phyloP scores from a whole-genome alignment of 352 stramenopile species.

The Phytophthora syringae region DNA sequence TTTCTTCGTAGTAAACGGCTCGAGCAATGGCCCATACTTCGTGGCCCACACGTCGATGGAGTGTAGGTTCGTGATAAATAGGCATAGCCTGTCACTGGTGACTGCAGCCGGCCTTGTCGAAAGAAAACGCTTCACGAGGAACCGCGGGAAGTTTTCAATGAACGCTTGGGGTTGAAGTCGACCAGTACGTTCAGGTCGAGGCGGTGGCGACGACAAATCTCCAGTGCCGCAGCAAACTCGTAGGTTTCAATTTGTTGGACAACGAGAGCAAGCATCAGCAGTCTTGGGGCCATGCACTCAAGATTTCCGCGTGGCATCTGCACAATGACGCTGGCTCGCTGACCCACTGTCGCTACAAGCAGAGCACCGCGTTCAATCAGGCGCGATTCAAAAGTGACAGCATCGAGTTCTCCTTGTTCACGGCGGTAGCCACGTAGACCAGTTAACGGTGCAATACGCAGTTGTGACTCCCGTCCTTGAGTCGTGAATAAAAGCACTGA shows the following conservation, averaged over 20 bases:
- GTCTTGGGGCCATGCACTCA: constrained; percentile 64
- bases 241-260: constrained; percentile 46
- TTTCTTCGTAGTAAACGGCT: constrained; percentile 33
- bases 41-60: constrained; percentile 69
- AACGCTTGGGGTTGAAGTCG: constrained; percentile 63
- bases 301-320: constrained; percentile 84
- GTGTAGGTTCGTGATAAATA: constrained; percentile 83
- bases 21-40: constrained; percentile 61
- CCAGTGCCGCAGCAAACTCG: constrained; percentile 59
- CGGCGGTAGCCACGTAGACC: constrained; percentile 14
- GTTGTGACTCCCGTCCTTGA: constrained; percentile 57
- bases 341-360: constrained; percentile 60
- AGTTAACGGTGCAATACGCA: constrained; percentile 52
- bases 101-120: constrained; percentile 34
- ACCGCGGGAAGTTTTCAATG: constrained; percentile 32
- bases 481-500: constrained; percentile 71
- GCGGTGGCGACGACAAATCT: constrained; percentile 79
- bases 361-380: constrained; percentile 70
- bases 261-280: constrained; percentile 63
- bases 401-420: constrained; percentile 11
- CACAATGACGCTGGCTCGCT: constrained; percentile 65
- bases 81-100: constrained; percentile 67
- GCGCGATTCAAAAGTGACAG: constrained; percentile 41
- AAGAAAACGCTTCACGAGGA: constrained; percentile 46
- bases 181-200: constrained; percentile 83